These are phyloP conservation scores for Candida palmyrensis DNA, from an alignment of 805 yeast species.

Conservation along the genomic window DNA sequence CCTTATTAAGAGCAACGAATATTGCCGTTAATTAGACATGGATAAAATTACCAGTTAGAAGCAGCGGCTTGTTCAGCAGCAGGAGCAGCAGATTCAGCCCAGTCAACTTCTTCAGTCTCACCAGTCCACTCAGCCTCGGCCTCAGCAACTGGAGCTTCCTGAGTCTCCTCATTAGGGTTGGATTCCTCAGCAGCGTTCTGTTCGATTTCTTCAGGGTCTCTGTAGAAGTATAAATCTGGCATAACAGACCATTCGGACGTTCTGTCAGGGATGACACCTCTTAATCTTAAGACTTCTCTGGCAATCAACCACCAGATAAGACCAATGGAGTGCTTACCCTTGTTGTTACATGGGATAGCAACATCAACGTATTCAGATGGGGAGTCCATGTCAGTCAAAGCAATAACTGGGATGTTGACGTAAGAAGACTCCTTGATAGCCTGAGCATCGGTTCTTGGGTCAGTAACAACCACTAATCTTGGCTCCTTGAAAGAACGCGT, in stretches of 20 bases:
- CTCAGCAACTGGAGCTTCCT: conserved; percentile 60
- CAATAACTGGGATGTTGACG: conserved; percentile 99
- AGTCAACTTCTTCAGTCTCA: conserved; percentile 60
- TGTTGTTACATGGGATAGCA: conserved; percentile 99
- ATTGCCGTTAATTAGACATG: conserved; percentile 6
- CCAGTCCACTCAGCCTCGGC: conserved; percentile 52
- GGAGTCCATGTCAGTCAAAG: conserved; percentile 97
- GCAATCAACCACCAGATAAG: conserved; percentile 99
- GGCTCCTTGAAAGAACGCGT: conserved; percentile 99
- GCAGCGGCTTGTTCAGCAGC: conserved; percentile 76
- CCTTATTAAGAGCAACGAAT: conserved; percentile 3
- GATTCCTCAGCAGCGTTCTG: conserved; percentile 57
- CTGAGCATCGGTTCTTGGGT: conserved; percentile 99
- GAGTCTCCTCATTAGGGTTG: conserved; percentile 48
- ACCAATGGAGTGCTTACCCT: conserved; percentile 99
- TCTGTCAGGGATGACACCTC: conserved; percentile 97
- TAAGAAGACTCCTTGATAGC: conserved; percentile 99
- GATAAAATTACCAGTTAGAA: conserved; percentile 37
- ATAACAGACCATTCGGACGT: conserved; percentile 96
- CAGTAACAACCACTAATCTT: conserved; percentile 97
- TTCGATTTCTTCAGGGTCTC: conserved; percentile 99
- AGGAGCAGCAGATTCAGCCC: conserved; percentile 54
- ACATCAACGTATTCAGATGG: conserved; percentile 99
- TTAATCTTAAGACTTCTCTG: conserved; percentile 98
- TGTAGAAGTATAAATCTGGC: conserved; percentile 99